Percentiles rank a stretch among this genome's conserved stretches.
Conservation (phyloP, 179 eudicot species). For the Pouteria campechiana region DNA sequence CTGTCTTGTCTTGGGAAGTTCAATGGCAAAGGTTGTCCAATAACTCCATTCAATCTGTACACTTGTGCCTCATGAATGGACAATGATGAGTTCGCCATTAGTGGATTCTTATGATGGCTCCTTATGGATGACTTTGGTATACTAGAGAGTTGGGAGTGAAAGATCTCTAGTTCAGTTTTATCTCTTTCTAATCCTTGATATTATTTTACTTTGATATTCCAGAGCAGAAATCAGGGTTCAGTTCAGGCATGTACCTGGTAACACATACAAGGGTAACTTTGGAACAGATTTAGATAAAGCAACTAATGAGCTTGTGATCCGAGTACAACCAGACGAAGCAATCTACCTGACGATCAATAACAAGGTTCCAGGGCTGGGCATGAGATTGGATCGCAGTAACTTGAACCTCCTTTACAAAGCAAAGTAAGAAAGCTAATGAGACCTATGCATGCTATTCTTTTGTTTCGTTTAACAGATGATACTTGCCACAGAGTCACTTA, state of each 20-base stretch:
- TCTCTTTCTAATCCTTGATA: not conserved
- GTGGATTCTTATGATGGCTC: no score
- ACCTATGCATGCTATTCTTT: no score
- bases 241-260: constrained; percentile 89
- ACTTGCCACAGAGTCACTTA: no score
- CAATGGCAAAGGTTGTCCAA: no score
- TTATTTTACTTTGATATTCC: constrained; percentile 9
- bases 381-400: constrained; percentile 72
- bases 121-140: no score
- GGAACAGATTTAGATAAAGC: constrained; percentile 57
- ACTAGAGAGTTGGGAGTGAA: not conserved
- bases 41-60: no score
- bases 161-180: not conserved
- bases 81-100: no score
- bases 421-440: constrained; percentile 29
- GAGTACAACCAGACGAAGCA: constrained; percentile 86
- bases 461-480: no score
- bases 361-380: constrained; percentile 88
- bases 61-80: no score
- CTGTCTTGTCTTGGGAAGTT: no score
- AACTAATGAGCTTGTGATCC: constrained; percentile 81
- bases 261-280: constrained; percentile 44
- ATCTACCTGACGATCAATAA: constrained; percentile 70
- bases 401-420: constrained; percentile 68
- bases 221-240: constrained; percentile 88